Evolutionary conservation across 495 filamentous ascomycete species (phyloP).

Genomic region (Pseudomonodictys pantanalensis): DNA sequence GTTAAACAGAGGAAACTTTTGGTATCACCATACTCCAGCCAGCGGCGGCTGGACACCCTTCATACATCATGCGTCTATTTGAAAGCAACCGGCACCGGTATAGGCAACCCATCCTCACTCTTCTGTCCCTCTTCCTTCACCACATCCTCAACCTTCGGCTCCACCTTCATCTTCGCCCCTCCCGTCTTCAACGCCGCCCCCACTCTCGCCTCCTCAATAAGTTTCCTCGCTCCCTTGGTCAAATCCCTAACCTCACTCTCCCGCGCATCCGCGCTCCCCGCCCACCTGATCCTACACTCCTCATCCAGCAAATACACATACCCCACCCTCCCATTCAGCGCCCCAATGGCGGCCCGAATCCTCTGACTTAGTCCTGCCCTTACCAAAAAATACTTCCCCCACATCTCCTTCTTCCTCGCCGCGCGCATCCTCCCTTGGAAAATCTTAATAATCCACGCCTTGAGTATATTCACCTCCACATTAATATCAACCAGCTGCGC

Average conservation of each 20-base stretch:
- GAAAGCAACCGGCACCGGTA: neutral
- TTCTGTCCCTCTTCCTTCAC: neutral
- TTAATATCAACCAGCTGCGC: conserved; percentile 83
- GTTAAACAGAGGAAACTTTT: neutral
- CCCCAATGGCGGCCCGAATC: conserved; percentile 72
- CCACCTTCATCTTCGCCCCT: conserved; percentile 7
- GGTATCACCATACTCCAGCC: neutral
- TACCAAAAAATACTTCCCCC: conserved; percentile 80
- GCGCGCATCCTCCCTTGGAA: conserved; percentile 63
- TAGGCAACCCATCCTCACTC: neutral
- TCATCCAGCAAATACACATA: conserved; percentile 92
- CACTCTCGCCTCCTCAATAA: conserved; percentile 57
- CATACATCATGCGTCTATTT: conserved; percentile 9
- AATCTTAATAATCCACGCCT: conserved; percentile 66
- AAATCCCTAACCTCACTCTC: conserved; percentile 68
- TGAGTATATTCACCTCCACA: conserved; percentile 74
- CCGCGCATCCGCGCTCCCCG: conserved; percentile 75
- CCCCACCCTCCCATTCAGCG: conserved; percentile 84
- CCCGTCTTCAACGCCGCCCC: neutral
- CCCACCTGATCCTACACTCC: conserved; percentile 89
- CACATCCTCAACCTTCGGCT: neutral
- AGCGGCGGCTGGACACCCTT: too few species aligned
- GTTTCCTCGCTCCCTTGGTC: conserved; percentile 62
- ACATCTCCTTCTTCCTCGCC: conserved; percentile 56
- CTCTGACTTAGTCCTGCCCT: conserved; percentile 68